A percentile compares a stretch with the other conserved stretches of the same genome.
phyloP scores from a whole-genome alignment of 176 grass and related monocot genomes.

The Olyra latifolia region DNA sequence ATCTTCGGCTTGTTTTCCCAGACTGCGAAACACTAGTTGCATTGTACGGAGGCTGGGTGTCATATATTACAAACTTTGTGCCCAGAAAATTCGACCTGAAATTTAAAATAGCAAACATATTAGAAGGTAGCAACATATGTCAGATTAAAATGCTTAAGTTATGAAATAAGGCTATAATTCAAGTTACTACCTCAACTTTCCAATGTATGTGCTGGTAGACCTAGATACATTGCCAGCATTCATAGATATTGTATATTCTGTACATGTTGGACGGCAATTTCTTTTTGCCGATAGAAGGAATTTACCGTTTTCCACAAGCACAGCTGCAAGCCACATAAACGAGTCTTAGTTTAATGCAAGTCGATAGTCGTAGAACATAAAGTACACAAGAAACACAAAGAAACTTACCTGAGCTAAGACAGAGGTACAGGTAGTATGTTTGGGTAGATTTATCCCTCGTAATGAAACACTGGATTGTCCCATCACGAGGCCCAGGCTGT shows the following conservation, averaged over 20 bases:
- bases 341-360: neutral
- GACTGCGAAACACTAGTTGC: slow-evolving; percentile 30
- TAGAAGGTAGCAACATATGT: slow-evolving; percentile 13
- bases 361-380: slow-evolving; percentile 19
- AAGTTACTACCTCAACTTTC: slow-evolving; percentile 71
- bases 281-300: slow-evolving; percentile 94
- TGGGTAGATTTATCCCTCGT: slow-evolving; percentile 81
- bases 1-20: slow-evolving; percentile 57
- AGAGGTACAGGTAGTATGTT: slow-evolving; percentile 76
- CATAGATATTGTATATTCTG: slow-evolving; percentile 83
- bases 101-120: slow-evolving; percentile 29
- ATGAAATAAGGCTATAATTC: neutral
- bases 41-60: slow-evolving; percentile 52
- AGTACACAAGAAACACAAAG: neutral
- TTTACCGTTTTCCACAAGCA: slow-evolving; percentile 79
- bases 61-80: slow-evolving; percentile 81
- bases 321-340: slow-evolving; percentile 39
- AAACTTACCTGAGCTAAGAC: slow-evolving; percentile 64
- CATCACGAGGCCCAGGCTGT: slow-evolving; percentile 85
- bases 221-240: slow-evolving; percentile 56
- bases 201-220: slow-evolving; percentile 67
- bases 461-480: slow-evolving; percentile 80
- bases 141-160: slow-evolving; percentile 26
- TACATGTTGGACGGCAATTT: slow-evolving; percentile 60
- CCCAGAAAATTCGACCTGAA: slow-evolving; percentile 85